These are phyloP conservation scores for Rhynchospora pubera DNA, from an alignment of 176 grass and related monocot genomes.

Conservation along the genomic window DNA sequence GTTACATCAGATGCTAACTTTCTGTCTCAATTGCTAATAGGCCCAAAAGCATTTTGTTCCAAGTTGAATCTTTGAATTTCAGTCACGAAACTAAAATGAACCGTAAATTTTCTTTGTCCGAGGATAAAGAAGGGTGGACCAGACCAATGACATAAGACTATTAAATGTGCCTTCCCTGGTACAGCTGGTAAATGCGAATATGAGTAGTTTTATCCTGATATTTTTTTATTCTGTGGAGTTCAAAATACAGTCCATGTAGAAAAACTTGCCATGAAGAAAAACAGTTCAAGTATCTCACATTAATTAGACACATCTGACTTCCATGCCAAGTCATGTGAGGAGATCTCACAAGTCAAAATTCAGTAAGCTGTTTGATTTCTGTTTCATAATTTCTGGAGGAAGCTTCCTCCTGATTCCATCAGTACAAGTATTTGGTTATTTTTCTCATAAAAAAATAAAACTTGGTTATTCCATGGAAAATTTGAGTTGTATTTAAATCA, in stretches of 20 bases:
- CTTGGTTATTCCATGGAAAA: background rate
- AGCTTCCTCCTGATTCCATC: conserved; percentile 8
- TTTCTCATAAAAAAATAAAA: background rate
- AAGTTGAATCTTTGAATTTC: background rate
- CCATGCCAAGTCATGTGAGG: background rate
- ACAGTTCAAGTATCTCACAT: background rate
- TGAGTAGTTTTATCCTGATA: conserved; percentile 1
- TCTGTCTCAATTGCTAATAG: background rate
- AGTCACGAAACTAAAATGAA: background rate
- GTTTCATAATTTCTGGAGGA: conserved; percentile 20
- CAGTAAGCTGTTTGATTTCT: conserved; percentile 16
- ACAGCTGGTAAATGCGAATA: background rate
- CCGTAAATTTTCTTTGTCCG: background rate
- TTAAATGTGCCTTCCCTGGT: background rate
- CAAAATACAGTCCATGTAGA: background rate
- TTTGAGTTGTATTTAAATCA: background rate
- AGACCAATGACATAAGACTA: background rate
- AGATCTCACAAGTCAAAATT: conserved; percentile 9
- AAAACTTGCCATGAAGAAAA: background rate
- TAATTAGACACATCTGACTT: background rate
- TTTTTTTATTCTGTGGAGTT: background rate
- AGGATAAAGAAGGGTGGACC: no score
- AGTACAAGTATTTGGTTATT: background rate
- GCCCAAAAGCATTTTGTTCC: background rate
- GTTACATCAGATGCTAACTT: background rate